Evolutionary conservation across 2,329 filamentous ascomycete genomes (phyloP).

Genomic region (Coleophoma cylindrospora): DNA sequence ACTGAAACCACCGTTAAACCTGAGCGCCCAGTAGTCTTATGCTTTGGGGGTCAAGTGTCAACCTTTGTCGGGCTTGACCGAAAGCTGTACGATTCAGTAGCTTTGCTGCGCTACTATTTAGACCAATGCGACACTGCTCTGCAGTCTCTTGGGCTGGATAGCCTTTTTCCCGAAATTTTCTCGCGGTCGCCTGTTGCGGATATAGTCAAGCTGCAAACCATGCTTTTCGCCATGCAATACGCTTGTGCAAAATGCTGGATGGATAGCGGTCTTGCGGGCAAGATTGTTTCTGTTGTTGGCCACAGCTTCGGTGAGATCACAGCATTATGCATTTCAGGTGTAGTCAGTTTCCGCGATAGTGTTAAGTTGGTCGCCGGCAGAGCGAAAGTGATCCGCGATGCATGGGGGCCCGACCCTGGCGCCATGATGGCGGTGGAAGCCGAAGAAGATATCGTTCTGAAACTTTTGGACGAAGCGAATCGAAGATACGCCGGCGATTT

Average conservation of each 20-base stretch:
- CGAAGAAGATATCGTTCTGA: slow-evolving; percentile 2
- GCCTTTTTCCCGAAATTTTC: slow-evolving; percentile 12
- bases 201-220: slow-evolving; percentile 7
- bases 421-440: slow-evolving; percentile 28
- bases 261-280: slow-evolving; percentile 5
- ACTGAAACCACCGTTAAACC: neutral
- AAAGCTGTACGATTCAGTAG: neutral
- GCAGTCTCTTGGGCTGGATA: neutral
- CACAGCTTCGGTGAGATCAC: slow-evolving; percentile 35
- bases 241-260: slow-evolving; percentile 12
- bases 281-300: slow-evolving; percentile 16
- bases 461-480: slow-evolving; percentile 3
- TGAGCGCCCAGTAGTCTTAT: slow-evolving; percentile 26
- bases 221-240: slow-evolving; percentile 13
- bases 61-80: slow-evolving; percentile 3
- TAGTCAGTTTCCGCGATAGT: slow-evolving; percentile 24
- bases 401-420: slow-evolving; percentile 30
- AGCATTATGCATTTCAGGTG: slow-evolving; percentile 28
- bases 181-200: slow-evolving; percentile 3
- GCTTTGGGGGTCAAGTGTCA: slow-evolving; percentile 21
- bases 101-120: slow-evolving; percentile 7
- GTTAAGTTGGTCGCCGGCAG: slow-evolving; percentile 26
- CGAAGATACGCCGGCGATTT: neutral
- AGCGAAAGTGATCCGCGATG: slow-evolving; percentile 25
- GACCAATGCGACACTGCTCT: slow-evolving; percentile 8